Conservation (phyloP, 2,329 filamentous ascomycete species). For the Fusarium palustre region DNA sequence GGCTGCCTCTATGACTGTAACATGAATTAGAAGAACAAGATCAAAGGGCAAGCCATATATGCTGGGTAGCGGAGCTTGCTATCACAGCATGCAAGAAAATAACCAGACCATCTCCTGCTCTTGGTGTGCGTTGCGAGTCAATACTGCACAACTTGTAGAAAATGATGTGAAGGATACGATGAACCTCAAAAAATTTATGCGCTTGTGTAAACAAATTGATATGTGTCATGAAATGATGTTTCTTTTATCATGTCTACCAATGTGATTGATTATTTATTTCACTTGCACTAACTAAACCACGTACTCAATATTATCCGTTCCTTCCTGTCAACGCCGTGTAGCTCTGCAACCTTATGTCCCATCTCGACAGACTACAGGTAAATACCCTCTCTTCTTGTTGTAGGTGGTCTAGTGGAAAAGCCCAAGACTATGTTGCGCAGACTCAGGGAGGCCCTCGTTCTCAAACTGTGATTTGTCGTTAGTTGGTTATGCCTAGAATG, state of each 20-base stretch:
- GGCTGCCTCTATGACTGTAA: neutral
- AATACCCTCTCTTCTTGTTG: neutral
- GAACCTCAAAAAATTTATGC: neutral
- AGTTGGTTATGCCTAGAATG: slow-evolving; percentile 13
- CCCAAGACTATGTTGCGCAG: slow-evolving; percentile 49
- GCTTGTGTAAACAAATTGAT: neutral
- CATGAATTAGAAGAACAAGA: neutral
- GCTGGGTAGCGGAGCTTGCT: neutral
- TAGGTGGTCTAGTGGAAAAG: slow-evolving; percentile 55
- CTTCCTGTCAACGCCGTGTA: slow-evolving; percentile 45
- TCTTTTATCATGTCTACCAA: slow-evolving; percentile 25
- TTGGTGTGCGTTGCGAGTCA: neutral
- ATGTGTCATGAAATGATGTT: neutral
- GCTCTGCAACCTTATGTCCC: slow-evolving; percentile 38
- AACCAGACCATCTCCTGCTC: neutral
- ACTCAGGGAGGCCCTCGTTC: slow-evolving; percentile 52
- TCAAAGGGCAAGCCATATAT: no score
- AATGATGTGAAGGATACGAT: no score
- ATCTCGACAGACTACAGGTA: slow-evolving; percentile 15
- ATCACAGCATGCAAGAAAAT: neutral
- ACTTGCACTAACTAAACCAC: slow-evolving; percentile 25
- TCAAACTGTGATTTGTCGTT: slow-evolving; percentile 54
- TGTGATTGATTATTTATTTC: slow-evolving; percentile 22
- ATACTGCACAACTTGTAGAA: neutral
- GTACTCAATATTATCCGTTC: slow-evolving; percentile 26